Conservation (phyloP, 75 land plant species). For the Selaginella tamariscina region DNA sequence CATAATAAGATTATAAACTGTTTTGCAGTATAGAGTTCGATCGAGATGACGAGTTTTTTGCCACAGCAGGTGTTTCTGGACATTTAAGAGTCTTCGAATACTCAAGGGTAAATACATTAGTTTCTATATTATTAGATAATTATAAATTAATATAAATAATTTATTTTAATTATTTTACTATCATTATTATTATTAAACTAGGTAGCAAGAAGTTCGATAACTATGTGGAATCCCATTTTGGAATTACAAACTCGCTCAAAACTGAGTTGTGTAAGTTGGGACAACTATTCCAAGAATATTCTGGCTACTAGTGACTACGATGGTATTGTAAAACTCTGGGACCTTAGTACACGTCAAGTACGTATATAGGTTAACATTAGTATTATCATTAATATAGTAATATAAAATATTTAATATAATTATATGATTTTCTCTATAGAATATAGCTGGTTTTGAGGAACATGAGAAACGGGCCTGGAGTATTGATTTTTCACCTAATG, state of each 20-base stretch:
- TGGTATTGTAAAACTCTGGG: neutral
- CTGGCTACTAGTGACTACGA: neutral
- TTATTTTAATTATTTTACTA: too few relatives aligned
- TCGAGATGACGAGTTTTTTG: conserved; percentile 94
- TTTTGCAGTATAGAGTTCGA: conserved; percentile 90
- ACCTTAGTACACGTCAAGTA: neutral
- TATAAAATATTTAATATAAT: too few relatives aligned
- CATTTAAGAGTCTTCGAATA: conserved; percentile 93
- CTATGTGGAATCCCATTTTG: neutral
- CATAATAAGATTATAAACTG: neutral
- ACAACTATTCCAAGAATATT: neutral
- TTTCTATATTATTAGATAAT: too few relatives aligned
- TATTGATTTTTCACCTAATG: conserved; percentile 5
- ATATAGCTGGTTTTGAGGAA: neutral
- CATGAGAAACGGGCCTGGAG: conserved; percentile 7
- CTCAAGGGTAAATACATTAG: conserved; percentile 49
- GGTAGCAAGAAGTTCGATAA: neutral
- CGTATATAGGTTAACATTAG: too few relatives aligned
- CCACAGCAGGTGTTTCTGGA: conserved; percentile 95
- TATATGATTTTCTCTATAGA: neutral
- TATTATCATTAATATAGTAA: too few relatives aligned
- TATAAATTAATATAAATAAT: too few relatives aligned
- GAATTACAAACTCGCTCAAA: neutral
- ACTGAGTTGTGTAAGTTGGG: neutral
- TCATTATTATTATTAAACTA: too few relatives aligned